Evolutionary conservation across 805 yeast species (phyloP), one percentile per base, ranked within the genome.

Genomic region (Saturnispora quitensis): DNA sequence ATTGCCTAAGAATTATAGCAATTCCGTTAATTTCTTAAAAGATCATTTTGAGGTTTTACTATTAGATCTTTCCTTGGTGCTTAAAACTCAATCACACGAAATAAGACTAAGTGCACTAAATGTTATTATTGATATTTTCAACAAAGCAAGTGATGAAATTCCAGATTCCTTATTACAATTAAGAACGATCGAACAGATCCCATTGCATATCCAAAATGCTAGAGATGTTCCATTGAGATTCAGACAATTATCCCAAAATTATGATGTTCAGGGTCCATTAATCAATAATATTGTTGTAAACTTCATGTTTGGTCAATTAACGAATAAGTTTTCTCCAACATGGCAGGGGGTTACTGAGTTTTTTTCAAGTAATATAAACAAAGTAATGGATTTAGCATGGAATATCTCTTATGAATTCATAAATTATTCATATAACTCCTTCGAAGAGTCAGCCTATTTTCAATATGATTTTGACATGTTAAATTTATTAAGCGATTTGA

Each of bases 291-390:
- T 74, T 15, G 72, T 78, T 33, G 70, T 77, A 38, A 73, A 71
- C 22, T 80, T 74, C 58, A 50, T 81, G 38, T 75, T 85, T 57
- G 98, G 98, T 34, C 73, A 86, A 54, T 67, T 90, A 43, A 73
- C 88, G 4, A 81, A 82, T 34, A 77, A 79, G 53, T 89, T 91
- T 58, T 85, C 88, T 51, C 98, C 98, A 0, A 75, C 85, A 13
- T 89, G 96, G 96, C 76, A 78, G 18, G 89, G 85, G 5, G 85
- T 86, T 2, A 68, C 74, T 50, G 91, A 84, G 54, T 74, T 77
- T 4, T 61, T 87, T 4, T 78, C 82, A 1, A 60, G 65, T 3
- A 65, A 84, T 9, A 66, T 72, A 13, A 68, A 63, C 17, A 73
- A 72, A 55, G 62, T 69, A 48, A 71, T 74, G 17, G 67, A 65